A percentile compares a stretch with the other conserved stretches of the same genome.
These are phyloP conservation scores for Urtica urens DNA, from an alignment of 306 rosid species.

Conservation along the genomic window DNA sequence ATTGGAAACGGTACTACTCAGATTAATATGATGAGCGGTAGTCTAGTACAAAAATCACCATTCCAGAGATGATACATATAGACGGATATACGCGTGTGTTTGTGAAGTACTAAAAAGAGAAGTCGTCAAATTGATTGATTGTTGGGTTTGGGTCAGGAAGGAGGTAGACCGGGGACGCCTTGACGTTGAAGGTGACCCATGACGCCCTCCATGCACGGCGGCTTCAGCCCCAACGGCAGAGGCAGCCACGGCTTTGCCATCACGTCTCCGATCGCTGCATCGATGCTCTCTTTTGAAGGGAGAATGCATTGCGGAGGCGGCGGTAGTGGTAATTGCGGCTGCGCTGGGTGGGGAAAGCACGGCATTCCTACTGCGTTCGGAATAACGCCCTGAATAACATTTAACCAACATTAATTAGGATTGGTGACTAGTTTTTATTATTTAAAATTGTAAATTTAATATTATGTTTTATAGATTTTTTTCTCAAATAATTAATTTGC, in stretches of 20 bases:
- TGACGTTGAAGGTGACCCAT: conserved; percentile 67
- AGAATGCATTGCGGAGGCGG: not conserved
- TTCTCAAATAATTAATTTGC: too few relatives aligned
- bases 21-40: too few relatives aligned
- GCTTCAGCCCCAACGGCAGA: conserved; percentile 76
- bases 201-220: conserved; percentile 64
- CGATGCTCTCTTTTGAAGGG: conserved; percentile 70
- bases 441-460: too few relatives aligned
- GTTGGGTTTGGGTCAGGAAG: conserved; percentile 33
- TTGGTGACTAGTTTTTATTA: too few relatives aligned
- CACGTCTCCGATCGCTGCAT: conserved; percentile 77
- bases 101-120: too few relatives aligned
- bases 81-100: too few relatives aligned
- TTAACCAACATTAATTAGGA: too few relatives aligned
- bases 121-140: not conserved
- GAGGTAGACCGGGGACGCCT: conserved; percentile 70
- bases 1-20: too few relatives aligned
- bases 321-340: not conserved
- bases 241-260: conserved; percentile 83
- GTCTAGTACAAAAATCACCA: too few relatives aligned
- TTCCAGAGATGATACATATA: too few relatives aligned
- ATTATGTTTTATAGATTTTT: too few relatives aligned
- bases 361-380: conserved; percentile 43
- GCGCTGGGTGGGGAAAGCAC: conserved; percentile 38
- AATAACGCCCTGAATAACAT: conserved; percentile 38